A percentile compares a stretch with the other conserved stretches of the same genome.
These are phyloP conservation scores for Penicillium turbatum DNA, from an alignment of 495 filamentous ascomycete species.

Conservation along the genomic window DNA sequence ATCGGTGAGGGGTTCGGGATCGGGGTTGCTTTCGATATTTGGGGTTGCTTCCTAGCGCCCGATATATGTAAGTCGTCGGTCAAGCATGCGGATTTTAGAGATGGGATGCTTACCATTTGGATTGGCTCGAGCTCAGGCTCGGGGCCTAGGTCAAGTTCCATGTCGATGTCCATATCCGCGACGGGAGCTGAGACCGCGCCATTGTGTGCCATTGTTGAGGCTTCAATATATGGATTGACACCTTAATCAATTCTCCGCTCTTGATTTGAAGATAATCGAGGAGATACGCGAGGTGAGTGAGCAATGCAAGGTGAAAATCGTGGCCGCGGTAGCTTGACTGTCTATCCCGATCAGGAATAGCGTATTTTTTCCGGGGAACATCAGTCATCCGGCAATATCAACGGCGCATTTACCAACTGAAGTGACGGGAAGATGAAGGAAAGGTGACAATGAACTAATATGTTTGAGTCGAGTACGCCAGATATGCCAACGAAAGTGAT, in stretches of 20 bases:
- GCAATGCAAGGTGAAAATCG: constrained; percentile 5
- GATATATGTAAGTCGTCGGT: not conserved
- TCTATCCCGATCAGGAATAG: constrained; percentile 4
- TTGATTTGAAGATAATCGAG: not conserved
- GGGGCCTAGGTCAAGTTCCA: constrained; percentile 63
- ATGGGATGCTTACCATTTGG: constrained; percentile 29
- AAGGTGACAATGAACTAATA: not conserved
- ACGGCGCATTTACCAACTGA: not conserved
- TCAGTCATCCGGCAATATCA: not conserved
- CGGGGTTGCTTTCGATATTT: constrained; percentile 19
- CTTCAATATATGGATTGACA: constrained; percentile 14
- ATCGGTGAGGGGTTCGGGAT: constrained; percentile 30
- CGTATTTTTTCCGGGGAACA: constrained; percentile 7
- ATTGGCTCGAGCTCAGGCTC: constrained; percentile 39
- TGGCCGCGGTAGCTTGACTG: constrained; percentile 4
- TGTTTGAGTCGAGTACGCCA: too few relatives aligned
- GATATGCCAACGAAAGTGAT: too few relatives aligned
- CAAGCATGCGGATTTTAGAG: not conserved
- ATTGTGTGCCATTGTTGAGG: constrained; percentile 10
- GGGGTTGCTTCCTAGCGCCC: constrained; percentile 22
- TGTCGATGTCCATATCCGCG: constrained; percentile 69
- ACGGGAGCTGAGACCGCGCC: constrained; percentile 5
- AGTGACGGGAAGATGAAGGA: too few relatives aligned
- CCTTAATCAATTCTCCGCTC: not conserved
- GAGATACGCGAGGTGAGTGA: not conserved